Percentiles rank a stretch among this genome's conserved stretches.
Evolutionary conservation across 768 basidiomycete genomes (phyloP).

Genomic region (Lactifluus subvellereus): DNA sequence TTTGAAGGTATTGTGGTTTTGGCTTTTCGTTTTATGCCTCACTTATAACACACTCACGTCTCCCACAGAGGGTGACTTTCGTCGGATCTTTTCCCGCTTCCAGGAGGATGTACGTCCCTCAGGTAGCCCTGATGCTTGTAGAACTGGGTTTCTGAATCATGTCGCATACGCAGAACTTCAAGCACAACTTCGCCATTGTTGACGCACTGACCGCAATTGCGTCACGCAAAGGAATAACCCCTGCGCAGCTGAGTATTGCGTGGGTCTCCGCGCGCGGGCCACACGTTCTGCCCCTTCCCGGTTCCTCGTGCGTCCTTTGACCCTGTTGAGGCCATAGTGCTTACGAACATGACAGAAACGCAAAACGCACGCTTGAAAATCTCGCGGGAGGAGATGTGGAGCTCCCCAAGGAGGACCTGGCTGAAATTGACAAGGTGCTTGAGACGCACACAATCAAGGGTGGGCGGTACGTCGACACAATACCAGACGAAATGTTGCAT

Average conservation of each 20-base stretch:
- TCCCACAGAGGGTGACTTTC: slow-evolving; percentile 35
- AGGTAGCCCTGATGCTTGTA: slow-evolving; percentile 15
- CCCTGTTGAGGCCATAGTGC: not conserved
- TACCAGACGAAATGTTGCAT: slow-evolving; percentile 21
- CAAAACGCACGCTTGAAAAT: slow-evolving; percentile 41
- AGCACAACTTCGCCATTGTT: slow-evolving; percentile 40
- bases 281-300: slow-evolving; percentile 44
- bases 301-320: slow-evolving; percentile 34
- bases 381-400: slow-evolving; percentile 36
- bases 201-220: slow-evolving; percentile 39
- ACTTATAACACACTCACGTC: not conserved
- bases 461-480: slow-evolving; percentile 33
- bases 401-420: slow-evolving; percentile 32
- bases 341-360: slow-evolving; percentile 27
- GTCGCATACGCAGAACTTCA: slow-evolving; percentile 31
- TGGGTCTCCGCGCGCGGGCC: slow-evolving; percentile 35
- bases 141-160: not conserved
- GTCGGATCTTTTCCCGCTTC: slow-evolving; percentile 33
- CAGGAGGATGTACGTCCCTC: slow-evolving; percentile 31
- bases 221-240: slow-evolving; percentile 37
- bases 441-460: slow-evolving; percentile 36
- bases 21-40: too few relatives aligned
- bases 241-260: slow-evolving; percentile 37
- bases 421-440: slow-evolving; percentile 37
- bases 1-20: slow-evolving; percentile 27